Evolutionary conservation across 345 rosid genomes (phyloP), one percentile per base, ranked within the genome.

Genomic region (Citrus reticulata): DNA sequence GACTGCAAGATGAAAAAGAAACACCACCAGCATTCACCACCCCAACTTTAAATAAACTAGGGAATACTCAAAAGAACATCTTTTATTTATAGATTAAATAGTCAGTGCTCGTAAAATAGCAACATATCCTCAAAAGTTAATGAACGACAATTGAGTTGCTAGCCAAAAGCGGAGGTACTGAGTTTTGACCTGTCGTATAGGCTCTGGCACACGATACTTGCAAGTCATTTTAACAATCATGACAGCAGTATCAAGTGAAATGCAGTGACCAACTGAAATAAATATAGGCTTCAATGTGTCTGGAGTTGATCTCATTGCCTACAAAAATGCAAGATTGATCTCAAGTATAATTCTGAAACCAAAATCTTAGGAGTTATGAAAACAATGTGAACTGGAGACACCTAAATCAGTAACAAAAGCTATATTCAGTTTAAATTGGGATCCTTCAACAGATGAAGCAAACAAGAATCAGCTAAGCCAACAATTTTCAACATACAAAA

Each of bases 121-220:
- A 68, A 39, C 71, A 68, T 40, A 40, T 24, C 34, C 72, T 42
- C 22, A 42, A 69, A 46, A 69, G 72, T 6, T 24, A 14, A 5
- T 69, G 72, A 69, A 69, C 16, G 10, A 6, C 35, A 40, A 9
- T 46, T 69, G n/a, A 2, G 32, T 40, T 69, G 34, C 6, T 2
- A 25, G 32, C 34, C 4, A 5, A 29, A 65, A 65, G 25, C 5
- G 20, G 29, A 29, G 58, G 37, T 61, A 70, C 32, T 49, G 62
- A 73, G 73, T 8, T 20, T 78, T 81, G 16, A 93, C 98, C 96
- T 93, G 99, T 74, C 98, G 89, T 49, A 91, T 82, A 76, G 99
- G 97, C 86, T 95, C 98, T 5, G 98, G 99, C 67, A 91, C 87
- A 77, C 95, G 96, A 80, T 83, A 88, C 76, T 87, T 92, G 88